Conservation (phyloP, 2,329 filamentous ascomycete species). For the Fusarium burgessii region DNA sequence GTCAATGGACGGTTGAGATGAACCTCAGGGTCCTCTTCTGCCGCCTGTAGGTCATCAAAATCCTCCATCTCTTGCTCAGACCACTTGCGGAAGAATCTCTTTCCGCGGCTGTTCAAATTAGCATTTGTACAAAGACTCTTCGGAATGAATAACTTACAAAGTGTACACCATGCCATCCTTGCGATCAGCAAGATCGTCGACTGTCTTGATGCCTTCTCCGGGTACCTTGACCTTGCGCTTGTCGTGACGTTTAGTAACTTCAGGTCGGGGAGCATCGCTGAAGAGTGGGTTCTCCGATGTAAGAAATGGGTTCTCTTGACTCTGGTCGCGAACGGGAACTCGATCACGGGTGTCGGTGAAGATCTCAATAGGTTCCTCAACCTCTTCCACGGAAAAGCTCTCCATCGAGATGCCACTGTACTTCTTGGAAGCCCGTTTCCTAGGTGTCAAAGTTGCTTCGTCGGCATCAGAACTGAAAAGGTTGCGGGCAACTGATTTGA, state of each 20-base stretch:
- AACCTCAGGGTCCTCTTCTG: constrained; percentile 52
- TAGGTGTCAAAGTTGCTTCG: constrained; percentile 69
- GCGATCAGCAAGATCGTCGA: constrained; percentile 73
- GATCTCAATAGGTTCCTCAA: constrained; percentile 73
- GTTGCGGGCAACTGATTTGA: constrained; percentile 69
- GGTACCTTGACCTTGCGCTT: constrained; percentile 67
- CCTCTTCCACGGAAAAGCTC: constrained; percentile 69
- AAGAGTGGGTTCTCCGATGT: constrained; percentile 79
- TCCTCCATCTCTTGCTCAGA: constrained; percentile 54
- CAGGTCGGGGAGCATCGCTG: constrained; percentile 56
- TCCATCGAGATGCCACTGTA: constrained; percentile 66
- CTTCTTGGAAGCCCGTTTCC: constrained; percentile 69
- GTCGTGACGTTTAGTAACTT: constrained; percentile 63
- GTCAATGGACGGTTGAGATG: constrained; percentile 63
- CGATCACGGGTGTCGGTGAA: constrained; percentile 86
- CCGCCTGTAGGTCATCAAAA: constrained; percentile 51
- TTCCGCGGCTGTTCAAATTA: constrained; percentile 73
- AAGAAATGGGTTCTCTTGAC: constrained; percentile 79
- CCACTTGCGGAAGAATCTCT: constrained; percentile 81
- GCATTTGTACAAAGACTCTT: neutral
- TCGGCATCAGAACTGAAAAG: constrained; percentile 72
- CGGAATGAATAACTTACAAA: constrained; percentile 71
- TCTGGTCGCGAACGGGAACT: constrained; percentile 74
- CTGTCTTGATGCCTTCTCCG: constrained; percentile 67
- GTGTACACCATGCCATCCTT: constrained; percentile 80